Conservation (phyloP, 768 basidiomycete genomes). For the Suillus weaverae region DNA sequence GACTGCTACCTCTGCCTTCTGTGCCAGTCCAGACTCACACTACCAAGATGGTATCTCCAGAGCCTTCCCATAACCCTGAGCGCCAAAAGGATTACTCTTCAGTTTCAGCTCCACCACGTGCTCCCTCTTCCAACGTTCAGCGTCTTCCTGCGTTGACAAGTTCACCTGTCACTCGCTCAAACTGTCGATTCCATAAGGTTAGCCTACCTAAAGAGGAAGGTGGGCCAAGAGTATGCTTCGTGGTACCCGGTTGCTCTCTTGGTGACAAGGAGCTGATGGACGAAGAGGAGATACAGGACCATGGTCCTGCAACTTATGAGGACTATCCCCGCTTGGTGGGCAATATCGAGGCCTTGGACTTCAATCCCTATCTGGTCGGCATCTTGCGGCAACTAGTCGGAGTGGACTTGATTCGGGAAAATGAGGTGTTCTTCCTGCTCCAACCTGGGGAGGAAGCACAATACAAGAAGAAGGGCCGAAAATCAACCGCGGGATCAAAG, state of each 20-base stretch:
- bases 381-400: constrained; percentile 62
- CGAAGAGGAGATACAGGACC: constrained; percentile 59
- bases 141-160: constrained; percentile 24
- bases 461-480: constrained; percentile 9
- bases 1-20: constrained; percentile 13
- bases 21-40: constrained; percentile 2
- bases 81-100: background rate
- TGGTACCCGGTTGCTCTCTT: constrained; percentile 70
- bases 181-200: constrained; percentile 70
- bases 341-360: constrained; percentile 49
- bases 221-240: constrained; percentile 56
- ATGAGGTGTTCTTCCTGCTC: constrained; percentile 66
- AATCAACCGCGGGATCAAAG: constrained; percentile 11
- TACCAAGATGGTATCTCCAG: constrained; percentile 10
- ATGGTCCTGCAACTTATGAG: constrained; percentile 54
- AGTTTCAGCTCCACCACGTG: background rate
- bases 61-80: constrained; percentile 2
- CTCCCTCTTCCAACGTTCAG: background rate
- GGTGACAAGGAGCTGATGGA: constrained; percentile 55
- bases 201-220: constrained; percentile 57
- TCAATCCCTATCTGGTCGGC: constrained; percentile 55
- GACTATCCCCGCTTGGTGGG: constrained; percentile 49
- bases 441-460: constrained; percentile 43
- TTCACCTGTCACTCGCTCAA: constrained; percentile 63
- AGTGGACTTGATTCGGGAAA: constrained; percentile 61